Evolutionary conservation across 2,329 filamentous ascomycete genomes (phyloP), one percentile per base, ranked within the genome.

Genomic region (Fusarium verticillioides): DNA sequence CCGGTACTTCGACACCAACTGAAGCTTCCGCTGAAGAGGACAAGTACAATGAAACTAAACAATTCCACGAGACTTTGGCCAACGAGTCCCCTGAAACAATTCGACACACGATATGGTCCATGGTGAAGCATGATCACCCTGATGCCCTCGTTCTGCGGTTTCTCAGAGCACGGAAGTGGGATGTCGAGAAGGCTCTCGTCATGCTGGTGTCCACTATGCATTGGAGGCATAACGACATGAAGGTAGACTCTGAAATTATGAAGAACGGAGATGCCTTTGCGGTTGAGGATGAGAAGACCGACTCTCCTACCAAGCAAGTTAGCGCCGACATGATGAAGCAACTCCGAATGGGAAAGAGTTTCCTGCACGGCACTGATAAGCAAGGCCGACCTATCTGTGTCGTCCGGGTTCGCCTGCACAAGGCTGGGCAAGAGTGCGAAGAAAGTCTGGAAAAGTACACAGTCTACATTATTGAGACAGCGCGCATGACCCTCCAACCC

Each of bases 161-260:
- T 82, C 85, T 97, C 63, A 88, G 95, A 58, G 95, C 95, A n/a
- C 88, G 95, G 50, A 97, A 97, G 83, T 99, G 96, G 96, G 94
- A 99, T 79, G 91, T 97, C 23, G 92, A 97, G 58, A 95, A 94
- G 80, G 96, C 96, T 8, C 87, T 98, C 32, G 89, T 97, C 74
- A 99, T 99, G 96, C 85, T 98, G 81, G 89, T 99, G 47, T 94
- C 94, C 5, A 97, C 96, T 2, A 94, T 98, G 89, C 93, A 94
- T 81, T 99, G 96, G 96, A 91, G 96, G 73, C 84, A 91, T 63
- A 87, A 88, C 42, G 94, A 97, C 67, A 92, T 96, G 87, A 91
- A 94, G 76, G 94, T 98, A 26, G 96, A 99, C 79, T 92, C 94
- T 66, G 94, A 97, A 75, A 92, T 99, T 77, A 93, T 97, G 88